Conservation (phyloP, 2,329 filamentous ascomycete genomes). For the Colletotrichum sp. region DNA sequence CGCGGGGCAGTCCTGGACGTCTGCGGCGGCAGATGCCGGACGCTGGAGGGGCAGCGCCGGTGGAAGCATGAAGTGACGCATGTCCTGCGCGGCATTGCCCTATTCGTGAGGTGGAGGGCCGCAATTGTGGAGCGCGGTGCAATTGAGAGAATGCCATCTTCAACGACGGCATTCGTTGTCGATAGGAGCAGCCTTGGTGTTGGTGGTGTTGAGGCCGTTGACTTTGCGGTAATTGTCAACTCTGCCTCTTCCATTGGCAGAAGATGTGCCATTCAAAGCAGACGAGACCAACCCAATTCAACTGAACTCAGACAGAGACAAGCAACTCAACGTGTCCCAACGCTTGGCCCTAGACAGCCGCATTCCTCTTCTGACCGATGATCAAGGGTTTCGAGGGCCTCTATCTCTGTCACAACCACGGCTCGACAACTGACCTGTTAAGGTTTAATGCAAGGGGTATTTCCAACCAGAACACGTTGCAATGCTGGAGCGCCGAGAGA, state of each 20-base stretch:
- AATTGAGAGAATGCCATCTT: neutral
- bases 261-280: neutral
- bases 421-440: neutral
- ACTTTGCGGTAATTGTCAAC: neutral
- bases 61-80: neutral
- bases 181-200: neutral
- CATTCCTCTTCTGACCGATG: neutral
- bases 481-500: neutral
- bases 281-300: neutral
- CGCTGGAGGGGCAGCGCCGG: slow-evolving; percentile 9
- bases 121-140: neutral
- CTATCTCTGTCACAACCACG: neutral
- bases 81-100: slow-evolving; percentile 6
- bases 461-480: neutral
- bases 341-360: neutral
- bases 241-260: neutral
- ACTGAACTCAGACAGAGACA: neutral
- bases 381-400: neutral
- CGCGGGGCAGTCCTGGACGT: slow-evolving; percentile 17
- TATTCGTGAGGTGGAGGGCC: neutral
- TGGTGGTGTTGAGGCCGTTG: neutral
- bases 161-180: neutral
- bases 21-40: slow-evolving; percentile 11
- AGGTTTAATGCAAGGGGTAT: neutral
- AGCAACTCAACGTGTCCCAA: neutral